These are phyloP conservation scores for Aspergillus arachidicola DNA, from an alignment of 2,329 filamentous ascomycete genomes.

Conservation along the genomic window DNA sequence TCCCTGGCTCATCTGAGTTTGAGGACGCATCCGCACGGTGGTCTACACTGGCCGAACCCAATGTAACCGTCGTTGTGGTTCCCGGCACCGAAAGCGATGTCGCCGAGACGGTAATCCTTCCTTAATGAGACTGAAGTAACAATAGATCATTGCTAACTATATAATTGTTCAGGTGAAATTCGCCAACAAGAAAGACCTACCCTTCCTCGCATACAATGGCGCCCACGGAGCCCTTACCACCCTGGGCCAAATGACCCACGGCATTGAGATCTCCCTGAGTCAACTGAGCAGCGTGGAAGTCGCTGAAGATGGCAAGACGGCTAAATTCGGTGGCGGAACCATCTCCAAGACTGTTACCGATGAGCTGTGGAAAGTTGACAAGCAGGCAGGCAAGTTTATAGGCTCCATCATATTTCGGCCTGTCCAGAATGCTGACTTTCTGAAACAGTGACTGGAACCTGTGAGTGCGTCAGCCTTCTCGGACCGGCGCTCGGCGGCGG, in stretches of 20 bases:
- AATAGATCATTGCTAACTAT: background rate
- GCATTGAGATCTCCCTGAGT: slow-evolving; percentile 54
- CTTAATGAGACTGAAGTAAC: background rate
- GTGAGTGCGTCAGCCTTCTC: slow-evolving; percentile 54
- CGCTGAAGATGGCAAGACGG: slow-evolving; percentile 47
- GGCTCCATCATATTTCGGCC: too few relatives aligned
- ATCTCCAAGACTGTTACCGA: slow-evolving; percentile 52
- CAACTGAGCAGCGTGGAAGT: slow-evolving; percentile 47
- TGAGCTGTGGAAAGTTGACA: slow-evolving; percentile 53
- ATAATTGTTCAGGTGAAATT: slow-evolving; percentile 46
- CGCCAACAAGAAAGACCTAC: slow-evolving; percentile 50
- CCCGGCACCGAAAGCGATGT: slow-evolving; percentile 54
- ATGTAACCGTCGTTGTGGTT: slow-evolving; percentile 51
- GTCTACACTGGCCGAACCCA: slow-evolving; percentile 50
- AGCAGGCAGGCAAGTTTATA: slow-evolving; percentile 41
- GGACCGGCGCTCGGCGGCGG: slow-evolving; percentile 61
- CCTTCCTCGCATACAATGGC: slow-evolving; percentile 58
- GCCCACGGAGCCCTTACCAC: slow-evolving; percentile 56
- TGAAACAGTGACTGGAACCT: slow-evolving; percentile 50
- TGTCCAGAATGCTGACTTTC: background rate
- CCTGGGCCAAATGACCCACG: slow-evolving; percentile 51
- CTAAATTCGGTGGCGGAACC: slow-evolving; percentile 53
- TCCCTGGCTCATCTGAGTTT: slow-evolving; percentile 46
- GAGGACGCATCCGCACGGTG: slow-evolving; percentile 45
- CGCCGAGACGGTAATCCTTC: slow-evolving; percentile 44